Evolutionary conservation across 2,329 filamentous ascomycete genomes (phyloP).

Genomic region (Coniochaeta prunicola): DNA sequence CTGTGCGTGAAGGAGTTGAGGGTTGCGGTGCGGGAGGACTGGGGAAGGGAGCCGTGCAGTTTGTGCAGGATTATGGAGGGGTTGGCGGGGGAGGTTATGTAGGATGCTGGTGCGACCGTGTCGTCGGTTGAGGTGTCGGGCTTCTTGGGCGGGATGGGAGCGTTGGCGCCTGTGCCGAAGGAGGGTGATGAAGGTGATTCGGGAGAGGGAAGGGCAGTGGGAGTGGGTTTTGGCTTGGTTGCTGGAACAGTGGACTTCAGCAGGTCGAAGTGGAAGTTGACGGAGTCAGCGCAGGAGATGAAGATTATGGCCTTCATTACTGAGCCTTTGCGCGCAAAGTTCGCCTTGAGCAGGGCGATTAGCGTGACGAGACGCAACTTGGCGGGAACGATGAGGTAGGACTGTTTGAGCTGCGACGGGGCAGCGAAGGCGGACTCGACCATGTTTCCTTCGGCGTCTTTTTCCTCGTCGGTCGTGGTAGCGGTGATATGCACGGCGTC

Average conservation of each 20-base stretch:
- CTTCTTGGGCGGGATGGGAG: slow-evolving; percentile 7
- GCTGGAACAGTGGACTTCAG: slow-evolving; percentile 40
- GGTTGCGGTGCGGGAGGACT: slow-evolving; percentile 80
- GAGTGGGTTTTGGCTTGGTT: background rate
- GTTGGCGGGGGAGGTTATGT: slow-evolving; percentile 70
- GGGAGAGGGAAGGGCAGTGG: slow-evolving; percentile 21
- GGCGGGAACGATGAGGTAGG: slow-evolving; percentile 77
- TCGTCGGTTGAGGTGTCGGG: slow-evolving; percentile 23
- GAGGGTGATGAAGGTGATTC: slow-evolving; percentile 15
- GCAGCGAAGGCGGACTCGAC: slow-evolving; percentile 62
- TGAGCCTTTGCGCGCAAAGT: slow-evolving; percentile 80
- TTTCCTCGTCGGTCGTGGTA: slow-evolving; percentile 41
- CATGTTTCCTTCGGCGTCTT: slow-evolving; percentile 34
- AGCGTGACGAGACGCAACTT: slow-evolving; percentile 89
- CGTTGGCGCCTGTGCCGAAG: slow-evolving; percentile 16
- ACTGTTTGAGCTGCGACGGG: slow-evolving; percentile 88
- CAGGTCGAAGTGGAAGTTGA: slow-evolving; percentile 91
- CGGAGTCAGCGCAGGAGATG: slow-evolving; percentile 92
- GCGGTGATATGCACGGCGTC: slow-evolving; percentile 84
- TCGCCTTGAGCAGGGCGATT: slow-evolving; percentile 73
- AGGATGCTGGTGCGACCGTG: slow-evolving; percentile 62
- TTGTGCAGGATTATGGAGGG: slow-evolving; percentile 68
- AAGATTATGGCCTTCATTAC: slow-evolving; percentile 98
- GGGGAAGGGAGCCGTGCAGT: slow-evolving; percentile 86
- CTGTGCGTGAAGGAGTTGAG: slow-evolving; percentile 71